Conservation (phyloP, 352 stramenopile species). For the Phytophthora melonis region DNA sequence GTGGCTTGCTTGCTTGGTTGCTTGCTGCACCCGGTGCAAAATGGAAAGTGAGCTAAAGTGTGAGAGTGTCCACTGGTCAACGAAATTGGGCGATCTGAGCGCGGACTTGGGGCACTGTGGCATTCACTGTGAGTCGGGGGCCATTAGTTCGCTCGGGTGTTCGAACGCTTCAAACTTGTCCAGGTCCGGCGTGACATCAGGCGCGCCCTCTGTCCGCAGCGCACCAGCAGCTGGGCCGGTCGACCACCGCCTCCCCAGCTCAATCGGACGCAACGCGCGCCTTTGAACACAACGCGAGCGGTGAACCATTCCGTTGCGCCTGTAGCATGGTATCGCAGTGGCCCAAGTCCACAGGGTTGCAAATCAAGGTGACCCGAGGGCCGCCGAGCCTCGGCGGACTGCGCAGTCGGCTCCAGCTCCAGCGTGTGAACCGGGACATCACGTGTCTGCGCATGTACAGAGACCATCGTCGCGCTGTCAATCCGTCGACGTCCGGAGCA, state of each 20-base stretch:
- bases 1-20: neutral
- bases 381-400: no score
- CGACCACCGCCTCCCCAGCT: neutral
- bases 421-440: no score
- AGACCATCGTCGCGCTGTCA: no score
- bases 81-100: no score
- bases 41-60: constrained; percentile 19
- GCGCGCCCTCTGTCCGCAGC: neutral
- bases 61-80: neutral
- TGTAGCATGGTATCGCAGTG: no score
- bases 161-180: neutral
- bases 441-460: no score
- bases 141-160: neutral
- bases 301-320: no score
- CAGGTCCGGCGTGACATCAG: neutral
- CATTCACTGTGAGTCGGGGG: neutral
- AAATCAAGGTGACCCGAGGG: no score
- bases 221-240: neutral
- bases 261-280: neutral
- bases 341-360: no score
- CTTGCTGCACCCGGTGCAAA: constrained; percentile 9
- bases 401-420: neutral
- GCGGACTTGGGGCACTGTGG: neutral
- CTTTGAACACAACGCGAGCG: no score
- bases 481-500: no score